Evolutionary conservation across 2,329 filamentous ascomycete genomes (phyloP), one percentile per base, ranked within the genome.

Genomic region (Microdochium trichocladiopsis): DNA sequence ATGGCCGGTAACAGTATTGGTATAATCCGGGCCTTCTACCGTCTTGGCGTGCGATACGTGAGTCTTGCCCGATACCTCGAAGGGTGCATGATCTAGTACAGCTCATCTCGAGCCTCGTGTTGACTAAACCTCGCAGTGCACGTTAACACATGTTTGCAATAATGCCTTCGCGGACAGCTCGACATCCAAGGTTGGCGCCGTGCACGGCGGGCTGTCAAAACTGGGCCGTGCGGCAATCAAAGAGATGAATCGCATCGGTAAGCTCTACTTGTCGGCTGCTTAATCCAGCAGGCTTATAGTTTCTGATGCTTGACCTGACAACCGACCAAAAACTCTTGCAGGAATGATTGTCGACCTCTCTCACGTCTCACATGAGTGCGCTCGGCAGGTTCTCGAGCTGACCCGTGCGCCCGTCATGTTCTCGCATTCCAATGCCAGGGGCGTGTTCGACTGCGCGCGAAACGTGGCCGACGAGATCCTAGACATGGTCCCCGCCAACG

Each of bases 381-480:
- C 56, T 4, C 51, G 50, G 10, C 57, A 64, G 24, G 62, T 61
- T 3, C 54, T 67, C 3, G 31, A 52, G 2, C 37, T 62, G 1
- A 58, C 63, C 12, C 52, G 55, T 8, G 63, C 65, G 1, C 65
- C 65, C 0, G 52, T 66, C 48, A 64, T 67, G 50, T 67, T 66
- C 55, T 66, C 65, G 1, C 65, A 68, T 51, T 67, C 64, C n/a
- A 60, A 57, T 52, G 61, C 55, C 50, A 57, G 54, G 28, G 59
- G 31, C 11, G 52, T 57, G 23, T 58, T 54, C 50, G 55, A 57
- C 41, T 60, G 55, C 37, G 54, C 60, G 14, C 66, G 72, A 14
- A 71, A 74, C 47, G 71, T 72, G 2, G 67, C 72, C 4, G 72
- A 75, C 52, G 66, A 67, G 28, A 57, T 74, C 2, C 58, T 74